Evolutionary conservation across 352 stramenopile species (phyloP).

Genomic region (Phytopythium vexans): DNA sequence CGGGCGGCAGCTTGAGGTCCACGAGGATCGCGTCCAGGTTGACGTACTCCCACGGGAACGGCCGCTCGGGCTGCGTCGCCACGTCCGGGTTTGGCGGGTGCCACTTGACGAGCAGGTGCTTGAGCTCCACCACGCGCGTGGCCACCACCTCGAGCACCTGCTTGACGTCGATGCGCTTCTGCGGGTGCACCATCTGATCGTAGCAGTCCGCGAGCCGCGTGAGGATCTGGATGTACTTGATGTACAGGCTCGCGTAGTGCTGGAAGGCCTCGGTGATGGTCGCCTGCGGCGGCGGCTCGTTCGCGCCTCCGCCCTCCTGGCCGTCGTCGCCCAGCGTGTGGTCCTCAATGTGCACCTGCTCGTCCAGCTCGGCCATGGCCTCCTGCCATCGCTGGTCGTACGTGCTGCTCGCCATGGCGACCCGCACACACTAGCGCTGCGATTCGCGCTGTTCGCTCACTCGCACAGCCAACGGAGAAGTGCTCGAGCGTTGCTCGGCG

Average conservation of each 20-base stretch:
- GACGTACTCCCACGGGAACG: conserved; percentile 94
- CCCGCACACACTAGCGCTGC: background rate
- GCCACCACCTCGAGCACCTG: conserved; percentile 92
- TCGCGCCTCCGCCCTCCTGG: conserved; percentile 12
- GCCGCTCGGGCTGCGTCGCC: conserved; percentile 61
- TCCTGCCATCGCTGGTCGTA: conserved; percentile 90
- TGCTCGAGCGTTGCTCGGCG: background rate
- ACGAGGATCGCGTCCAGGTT: conserved; percentile 92
- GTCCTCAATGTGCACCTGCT: conserved; percentile 90
- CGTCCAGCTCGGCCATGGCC: conserved; percentile 91
- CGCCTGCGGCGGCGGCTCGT: conserved; percentile 48
- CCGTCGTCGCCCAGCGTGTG: conserved; percentile 56
- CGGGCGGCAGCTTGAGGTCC: conserved; percentile 91
- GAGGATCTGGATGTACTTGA: conserved; percentile 94
- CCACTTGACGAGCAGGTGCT: conserved; percentile 93
- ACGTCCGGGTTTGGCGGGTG: conserved; percentile 91
- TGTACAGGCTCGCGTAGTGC: conserved; percentile 94
- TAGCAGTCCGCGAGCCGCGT: conserved; percentile 89
- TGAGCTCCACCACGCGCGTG: conserved; percentile 83
- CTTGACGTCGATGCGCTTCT: conserved; percentile 94
- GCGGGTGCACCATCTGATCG: conserved; percentile 92
- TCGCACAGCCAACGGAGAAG: background rate
- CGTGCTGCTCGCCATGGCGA: conserved; percentile 52
- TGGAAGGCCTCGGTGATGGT: conserved; percentile 90
- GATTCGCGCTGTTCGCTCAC: conserved; percentile 3